phyloP scores from a whole-genome alignment of 768 basidiomycete genomes.

The Sporobolomyces roseus region DNA sequence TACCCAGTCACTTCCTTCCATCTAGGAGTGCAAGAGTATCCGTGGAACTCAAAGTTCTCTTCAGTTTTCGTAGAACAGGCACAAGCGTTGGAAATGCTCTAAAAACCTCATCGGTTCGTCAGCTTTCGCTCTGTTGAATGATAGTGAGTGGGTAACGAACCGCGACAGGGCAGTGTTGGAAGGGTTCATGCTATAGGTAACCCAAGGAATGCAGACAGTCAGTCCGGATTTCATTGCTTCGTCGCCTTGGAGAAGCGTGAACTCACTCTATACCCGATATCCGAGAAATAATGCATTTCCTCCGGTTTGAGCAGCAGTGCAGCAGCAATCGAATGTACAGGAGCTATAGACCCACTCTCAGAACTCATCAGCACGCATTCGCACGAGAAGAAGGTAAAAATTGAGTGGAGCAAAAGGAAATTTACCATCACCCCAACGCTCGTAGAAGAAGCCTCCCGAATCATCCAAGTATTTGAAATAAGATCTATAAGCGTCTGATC shows the following conservation, averaged over 20 bases:
- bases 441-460: conserved; percentile 63
- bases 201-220: neutral
- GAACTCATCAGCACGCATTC: too few species aligned
- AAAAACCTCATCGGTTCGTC: too few species aligned
- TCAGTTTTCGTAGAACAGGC: conserved; percentile 2
- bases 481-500: conserved; percentile 71
- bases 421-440: conserved; percentile 69
- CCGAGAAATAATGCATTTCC: conserved; percentile 86
- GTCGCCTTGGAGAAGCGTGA: neutral
- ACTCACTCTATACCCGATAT: conserved; percentile 67
- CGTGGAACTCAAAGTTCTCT: conserved; percentile 26
- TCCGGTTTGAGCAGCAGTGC: conserved; percentile 82
- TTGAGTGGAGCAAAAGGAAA: too few species aligned
- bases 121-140: too few species aligned
- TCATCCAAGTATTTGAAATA: conserved; percentile 79
- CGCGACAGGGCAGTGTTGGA: conserved; percentile 73
- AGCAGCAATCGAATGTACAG: conserved; percentile 83
- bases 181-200: conserved; percentile 64
- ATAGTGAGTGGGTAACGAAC: too few species aligned
- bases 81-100: conserved; percentile 1
- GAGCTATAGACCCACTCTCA: too few species aligned
- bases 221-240: neutral
- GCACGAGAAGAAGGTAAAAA: too few species aligned
- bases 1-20: conserved; percentile 24
- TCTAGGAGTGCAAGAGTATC: conserved; percentile 12